Base-by-base conservation (phyloP, 108 stramenopile genomes). In the Cyclotella atomus region DNA sequence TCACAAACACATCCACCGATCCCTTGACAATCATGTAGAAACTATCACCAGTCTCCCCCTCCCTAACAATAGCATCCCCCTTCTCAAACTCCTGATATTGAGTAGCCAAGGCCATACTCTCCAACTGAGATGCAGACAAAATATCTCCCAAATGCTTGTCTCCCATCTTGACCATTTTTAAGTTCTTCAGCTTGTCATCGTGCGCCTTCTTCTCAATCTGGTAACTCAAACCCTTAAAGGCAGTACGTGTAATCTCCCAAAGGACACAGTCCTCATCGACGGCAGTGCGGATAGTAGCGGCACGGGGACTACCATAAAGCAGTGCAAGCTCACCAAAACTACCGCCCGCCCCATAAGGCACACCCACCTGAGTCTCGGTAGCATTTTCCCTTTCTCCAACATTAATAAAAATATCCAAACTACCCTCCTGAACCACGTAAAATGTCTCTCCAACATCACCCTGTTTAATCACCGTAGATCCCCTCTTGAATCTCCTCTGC, bases 21-120 rank as follows among this genome's bases (percentile, higher is more conserved):
- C 95, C 96, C 36, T 68, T 63, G 53, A 85, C 83, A 43, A 97
- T 85, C 63, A 97, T 75, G 73, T 88, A 94, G 61, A 97, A 95
- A 17, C 79, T 80, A 55, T 97, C 89, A n/a, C 93, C 97, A 4
- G 65, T 59, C 14, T 98, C 97, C 9, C 96, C 98, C 62, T 96
- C 88, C 16, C 79, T 72, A 41, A 97, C 72, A 44, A 98, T 93
- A n/a, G 67, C 76, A 20, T 92, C 84, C 9, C 90, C 96, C 10
- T 65, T 34, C 33, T 86, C 78, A 73, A 89, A 94, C 6, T 38
- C 30, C 1, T 88, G 83, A 21, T 34, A 23, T 25, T 86, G 68
- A 20, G 79, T 57, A 28, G 79, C 77, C 19, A 89, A 76, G 0
- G 83, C 81, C 80, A 96, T 82, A 56, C 75, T 79, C 29, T 89